phyloP scores from a whole-genome alignment of 2,329 filamentous ascomycete genomes.

The Aspergillus sp. region DNA sequence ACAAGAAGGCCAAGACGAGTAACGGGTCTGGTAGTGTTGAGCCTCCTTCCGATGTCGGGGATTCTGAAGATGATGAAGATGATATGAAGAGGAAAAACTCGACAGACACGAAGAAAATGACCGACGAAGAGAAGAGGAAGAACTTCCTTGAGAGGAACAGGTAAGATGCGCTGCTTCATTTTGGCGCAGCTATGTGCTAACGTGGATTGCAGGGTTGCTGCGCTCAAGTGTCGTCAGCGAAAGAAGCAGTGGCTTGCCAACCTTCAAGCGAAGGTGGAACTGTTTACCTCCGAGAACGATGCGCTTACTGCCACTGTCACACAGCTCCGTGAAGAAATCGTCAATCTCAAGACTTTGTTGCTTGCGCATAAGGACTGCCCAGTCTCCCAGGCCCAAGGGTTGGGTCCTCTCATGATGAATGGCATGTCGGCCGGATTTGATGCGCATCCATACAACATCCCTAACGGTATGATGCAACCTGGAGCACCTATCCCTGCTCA shows the following conservation, averaged over 20 bases:
- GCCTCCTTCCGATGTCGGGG: constrained; percentile 48
- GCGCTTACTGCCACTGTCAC: constrained; percentile 79
- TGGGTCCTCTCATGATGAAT: constrained; percentile 51
- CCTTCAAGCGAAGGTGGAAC: constrained; percentile 89
- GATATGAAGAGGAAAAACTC: constrained; percentile 54
- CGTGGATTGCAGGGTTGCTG: constrained; percentile 74
- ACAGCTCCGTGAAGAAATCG: constrained; percentile 84
- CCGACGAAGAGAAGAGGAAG: constrained; percentile 96
- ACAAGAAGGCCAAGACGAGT: constrained; percentile 72
- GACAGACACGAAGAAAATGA: constrained; percentile 76
- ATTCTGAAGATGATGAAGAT: constrained; percentile 56
- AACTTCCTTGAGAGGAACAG: constrained; percentile 96
- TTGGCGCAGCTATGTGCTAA: neutral
- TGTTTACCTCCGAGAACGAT: constrained; percentile 91
- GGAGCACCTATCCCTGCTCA: constrained; percentile 39
- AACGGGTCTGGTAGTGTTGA: constrained; percentile 45
- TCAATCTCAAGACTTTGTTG: constrained; percentile 89
- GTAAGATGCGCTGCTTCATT: constrained; percentile 55
- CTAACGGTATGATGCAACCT: constrained; percentile 46
- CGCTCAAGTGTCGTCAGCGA: constrained; percentile 92
- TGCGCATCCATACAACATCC: constrained; percentile 46
- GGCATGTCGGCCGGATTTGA: constrained; percentile 44
- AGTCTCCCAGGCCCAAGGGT: constrained; percentile 81
- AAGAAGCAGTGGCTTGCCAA: constrained; percentile 99
- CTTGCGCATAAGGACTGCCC: constrained; percentile 96